Evolutionary conservation across 768 basidiomycete genomes (phyloP), one percentile per base, ranked within the genome.

Genomic region (Hygrocybe punicea): DNA sequence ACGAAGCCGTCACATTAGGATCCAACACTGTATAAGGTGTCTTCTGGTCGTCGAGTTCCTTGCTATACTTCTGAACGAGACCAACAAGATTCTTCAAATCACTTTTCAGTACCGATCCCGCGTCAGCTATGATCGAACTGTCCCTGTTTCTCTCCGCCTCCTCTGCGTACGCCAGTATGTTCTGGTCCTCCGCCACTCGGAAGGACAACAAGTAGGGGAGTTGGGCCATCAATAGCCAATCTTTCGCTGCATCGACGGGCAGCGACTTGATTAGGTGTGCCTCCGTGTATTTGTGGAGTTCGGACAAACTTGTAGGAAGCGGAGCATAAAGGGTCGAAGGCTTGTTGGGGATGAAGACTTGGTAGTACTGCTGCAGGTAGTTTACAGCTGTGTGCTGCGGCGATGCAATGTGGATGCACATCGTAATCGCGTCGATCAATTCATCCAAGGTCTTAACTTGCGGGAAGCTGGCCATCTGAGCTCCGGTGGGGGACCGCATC

Each of bases 331-430:
- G 63, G 10, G 70, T 59, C 2, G 68, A 62, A 11, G 70, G 70
- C 44, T 65, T 69, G 59, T 71, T 71, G 10, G 68, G 68, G 50
- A 71, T 62, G 42, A 70, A 71, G 11, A 68, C 66, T 59, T 65
- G 67, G 59, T 71, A 71, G 53, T 68, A 71, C 53, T 71, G 70
- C 57, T 71, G 70, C 21, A 71, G 63, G 53, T 70, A 71, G 55
- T 71, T 71, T 57, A 71, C 67, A 2, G 70, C 70, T 25, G 69
- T 71, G 52, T 71, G 70, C 58, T 71, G 70, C 4, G 69, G 65
- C 11, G 67, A 59, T 13, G 70, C 69, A 53, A 69, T 67, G 56
- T 71, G 69, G 40, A 71, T 70, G 60, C 67, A 67, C 69, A 71
- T 70, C 0, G 68, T 69, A 46, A 66, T 63, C 19, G 64, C 50